Conservation (phyloP, 148 eudicot genomes). For the Rhododendron henanense region DNA sequence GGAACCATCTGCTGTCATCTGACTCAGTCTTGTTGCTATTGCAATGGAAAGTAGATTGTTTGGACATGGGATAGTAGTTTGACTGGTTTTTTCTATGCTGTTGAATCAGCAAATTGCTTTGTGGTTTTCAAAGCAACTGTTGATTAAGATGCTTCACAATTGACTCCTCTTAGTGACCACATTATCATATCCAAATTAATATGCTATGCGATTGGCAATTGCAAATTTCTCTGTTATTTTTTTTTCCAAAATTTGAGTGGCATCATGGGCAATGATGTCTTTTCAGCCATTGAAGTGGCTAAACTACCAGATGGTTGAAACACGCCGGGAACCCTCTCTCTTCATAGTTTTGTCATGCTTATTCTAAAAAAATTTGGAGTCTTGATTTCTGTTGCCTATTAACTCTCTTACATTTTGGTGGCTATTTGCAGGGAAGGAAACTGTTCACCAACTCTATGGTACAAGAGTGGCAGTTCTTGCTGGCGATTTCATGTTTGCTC, state of each 20-base stretch:
- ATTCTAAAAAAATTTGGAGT: background rate
- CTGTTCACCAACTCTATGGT: slow-evolving; percentile 82
- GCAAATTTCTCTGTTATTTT: background rate
- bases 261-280: background rate
- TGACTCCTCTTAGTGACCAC: background rate
- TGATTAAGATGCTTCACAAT: background rate
- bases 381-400: background rate
- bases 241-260: background rate
- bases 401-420: background rate
- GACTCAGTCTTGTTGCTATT: background rate
- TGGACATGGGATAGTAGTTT: background rate
- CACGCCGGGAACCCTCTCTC: background rate
- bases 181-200: background rate
- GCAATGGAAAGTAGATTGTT: background rate
- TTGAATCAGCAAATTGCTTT: background rate
- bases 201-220: background rate
- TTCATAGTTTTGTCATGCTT: background rate
- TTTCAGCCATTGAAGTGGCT: background rate
- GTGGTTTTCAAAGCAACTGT: background rate
- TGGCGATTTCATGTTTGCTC: slow-evolving; percentile 98
- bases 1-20: background rate
- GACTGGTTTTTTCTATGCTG: background rate
- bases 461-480: slow-evolving; percentile 93
- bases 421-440: slow-evolving; percentile 62
- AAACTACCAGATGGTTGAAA: background rate